Evolutionary conservation across 371 early-diverging fungal genomes (phyloP), one percentile per base, ranked within the genome.

Genomic region (Zopfochytrium polystomum): DNA sequence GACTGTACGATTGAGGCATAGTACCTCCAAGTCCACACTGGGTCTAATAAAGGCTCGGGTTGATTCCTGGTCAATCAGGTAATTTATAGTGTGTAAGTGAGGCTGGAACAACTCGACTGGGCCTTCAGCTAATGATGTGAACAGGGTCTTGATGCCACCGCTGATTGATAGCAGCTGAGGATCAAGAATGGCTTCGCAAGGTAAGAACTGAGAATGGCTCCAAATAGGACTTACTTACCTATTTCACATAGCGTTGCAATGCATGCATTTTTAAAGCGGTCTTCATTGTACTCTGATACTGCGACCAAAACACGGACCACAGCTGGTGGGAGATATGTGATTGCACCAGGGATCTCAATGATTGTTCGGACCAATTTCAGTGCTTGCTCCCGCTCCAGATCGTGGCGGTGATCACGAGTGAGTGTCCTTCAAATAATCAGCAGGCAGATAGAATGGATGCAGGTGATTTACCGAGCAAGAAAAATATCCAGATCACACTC

Each of bases 271-370:
- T 91, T 68, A 42, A 90, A 66, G 55, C 82, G 82, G 57, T 88
- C 88, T 45, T 91, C 92, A 2, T 74, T 66, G 58, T 91, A 90
- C 57, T 91, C 93, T 18, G 89, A 86, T 25, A 91, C 72, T 0
- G 92, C 84, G 2, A 90, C 86, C 1, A 91, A 63, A 1, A 87
- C 77, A 15, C 90, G 77, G 27, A 90, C 77, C n/a, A 92, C 72
- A 11, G 81, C 77, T 53, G 82, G 84, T 1, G 85, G 80, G 50
- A 83, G 64, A 49, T 65, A 11, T 27, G 72, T 69, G 27, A 80
- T 79, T 7, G 87, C 90, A 0, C 77, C 84, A 5, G 78, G 76
- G 27, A 66, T 44, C 49, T 88, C 88, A 26, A 91, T 74, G 55
- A 87, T 84, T 1, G 81, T 72, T 20, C 90, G 74, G 0, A 90